Conservation (phyloP, 306 rosid genomes). For the Alnus rubra region DNA sequence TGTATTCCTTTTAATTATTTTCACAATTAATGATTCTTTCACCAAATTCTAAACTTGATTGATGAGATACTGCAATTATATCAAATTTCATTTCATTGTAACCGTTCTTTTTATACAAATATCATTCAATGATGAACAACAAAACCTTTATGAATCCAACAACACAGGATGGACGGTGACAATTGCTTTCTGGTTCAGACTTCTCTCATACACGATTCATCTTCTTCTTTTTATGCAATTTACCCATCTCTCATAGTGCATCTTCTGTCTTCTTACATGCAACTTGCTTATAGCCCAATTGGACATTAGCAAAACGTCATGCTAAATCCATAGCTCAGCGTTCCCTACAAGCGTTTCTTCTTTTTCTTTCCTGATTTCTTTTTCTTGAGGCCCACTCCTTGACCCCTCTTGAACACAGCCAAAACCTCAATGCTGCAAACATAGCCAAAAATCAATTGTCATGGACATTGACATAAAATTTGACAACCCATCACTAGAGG, state of each 20-base stretch:
- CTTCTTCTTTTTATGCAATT: slow-evolving; percentile 19
- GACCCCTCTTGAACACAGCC: slow-evolving; percentile 74
- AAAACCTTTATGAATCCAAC: slow-evolving; percentile 7
- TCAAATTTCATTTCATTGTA: slow-evolving; percentile 40
- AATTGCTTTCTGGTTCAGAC: slow-evolving; percentile 16
- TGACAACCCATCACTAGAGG: neutral
- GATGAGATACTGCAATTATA: slow-evolving; percentile 31
- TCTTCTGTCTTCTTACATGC: slow-evolving; percentile 8
- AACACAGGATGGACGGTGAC: slow-evolving; percentile 14
- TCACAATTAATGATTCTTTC: slow-evolving; percentile 42
- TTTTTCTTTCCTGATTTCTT: slow-evolving; percentile 69
- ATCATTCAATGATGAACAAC: slow-evolving; percentile 25
- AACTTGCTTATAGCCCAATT: neutral
- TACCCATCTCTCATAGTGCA: neutral
- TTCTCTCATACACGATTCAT: slow-evolving; percentile 13
- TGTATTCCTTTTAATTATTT: slow-evolving; percentile 27
- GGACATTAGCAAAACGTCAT: neutral
- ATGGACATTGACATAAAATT: neutral
- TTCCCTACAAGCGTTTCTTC: slow-evolving; percentile 55
- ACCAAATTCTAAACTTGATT: slow-evolving; percentile 34
- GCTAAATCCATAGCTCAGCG: slow-evolving; percentile 19
- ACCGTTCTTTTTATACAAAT: slow-evolving; percentile 39
- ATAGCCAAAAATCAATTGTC: slow-evolving; percentile 16
- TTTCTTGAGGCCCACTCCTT: slow-evolving; percentile 43
- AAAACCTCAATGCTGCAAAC: slow-evolving; percentile 79